Conservation (phyloP, 495 filamentous ascomycete genomes). For the Podospora didyma region DNA sequence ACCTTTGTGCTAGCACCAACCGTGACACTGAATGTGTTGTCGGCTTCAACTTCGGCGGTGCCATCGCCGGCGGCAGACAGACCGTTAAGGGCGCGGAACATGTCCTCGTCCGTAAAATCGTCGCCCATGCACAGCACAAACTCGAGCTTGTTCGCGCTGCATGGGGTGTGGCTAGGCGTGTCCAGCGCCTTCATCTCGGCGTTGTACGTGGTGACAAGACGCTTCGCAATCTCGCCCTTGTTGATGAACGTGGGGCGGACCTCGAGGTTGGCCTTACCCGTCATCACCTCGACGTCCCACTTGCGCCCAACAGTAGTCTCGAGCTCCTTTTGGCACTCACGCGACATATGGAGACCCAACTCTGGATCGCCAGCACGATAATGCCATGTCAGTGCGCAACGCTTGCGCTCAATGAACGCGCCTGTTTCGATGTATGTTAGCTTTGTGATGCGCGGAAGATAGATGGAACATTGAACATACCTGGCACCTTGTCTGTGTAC, state of each 20-base stretch:
- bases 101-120: conserved; percentile 97
- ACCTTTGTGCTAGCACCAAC: conserved; percentile 84
- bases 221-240: conserved; percentile 88
- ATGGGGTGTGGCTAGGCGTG: conserved; percentile 4
- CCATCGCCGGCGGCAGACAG: conserved; percentile 36
- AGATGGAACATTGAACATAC: conserved; percentile 32
- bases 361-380: conserved; percentile 87
- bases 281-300: conserved; percentile 91
- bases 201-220: conserved; percentile 64
- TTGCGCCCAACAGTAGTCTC: conserved; percentile 67
- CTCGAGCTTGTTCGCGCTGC: conserved; percentile 49
- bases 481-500: conserved; percentile 79
- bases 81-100: conserved; percentile 62
- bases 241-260: conserved; percentile 95
- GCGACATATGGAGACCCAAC: conserved; percentile 68
- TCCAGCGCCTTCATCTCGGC: conserved; percentile 29
- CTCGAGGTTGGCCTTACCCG: conserved; percentile 92
- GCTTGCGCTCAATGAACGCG: conserved; percentile 88
- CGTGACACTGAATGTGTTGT: conserved; percentile 79
- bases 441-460: not conserved
- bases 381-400: conserved; percentile 92
- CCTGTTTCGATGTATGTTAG: conserved; percentile 44
- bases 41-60: conserved; percentile 42
- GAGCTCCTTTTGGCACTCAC: conserved; percentile 71
- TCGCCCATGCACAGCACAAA: conserved; percentile 90